Base-by-base conservation (phyloP, 768 basidiomycete genomes). In the Pulveroboletus frians region DNA sequence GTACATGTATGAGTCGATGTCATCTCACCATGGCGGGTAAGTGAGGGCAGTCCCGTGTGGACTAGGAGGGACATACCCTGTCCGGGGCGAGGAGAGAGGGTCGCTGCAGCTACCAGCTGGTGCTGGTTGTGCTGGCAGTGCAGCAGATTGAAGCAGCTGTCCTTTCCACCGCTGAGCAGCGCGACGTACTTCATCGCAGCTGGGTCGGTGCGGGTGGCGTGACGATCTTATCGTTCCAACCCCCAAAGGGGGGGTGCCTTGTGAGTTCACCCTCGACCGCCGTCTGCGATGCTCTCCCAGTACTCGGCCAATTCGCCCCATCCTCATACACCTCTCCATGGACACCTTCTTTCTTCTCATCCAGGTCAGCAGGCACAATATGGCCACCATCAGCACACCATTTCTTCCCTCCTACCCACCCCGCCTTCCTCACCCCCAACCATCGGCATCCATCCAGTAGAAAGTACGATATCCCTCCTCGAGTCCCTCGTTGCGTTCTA, bases 1-100 rank as follows among this genome's bases (percentile, higher is more conserved):
- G 68, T 97, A 99, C 67, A 99, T 76, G 71, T 92, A 98, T 20
- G 94, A 97, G 69, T 99, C 94, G 61, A 98, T 81, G 74, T 99
- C 96, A 75, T 98, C 96, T 96, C 67, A 30, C 10, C n/a, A 27
- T 20, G 43, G 46, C 49, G 26, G 30, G 55, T 55, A 47, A 50
- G 34, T 50, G 37, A 2, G 30, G 9, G 18, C 13, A 4, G 41
- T 39, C 14, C 20, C 21, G 50, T 20, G 50, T 20, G 51, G 27
- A 37, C 23, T 26, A 4, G 35, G 46, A 21, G 21, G 56, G 23
- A 52, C 47, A 35, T 17, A 93, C 95, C 94, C 81, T 85, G 88
- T 59, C 92, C 94, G 50, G 76, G 71, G 54, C 76, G 80, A 18
- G 96, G 96, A 10, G 88, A 77, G 37, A 99, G 74, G 35, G 92